Conservation (phyloP, 257 asterid genomes). For the Salvia splendens region DNA sequence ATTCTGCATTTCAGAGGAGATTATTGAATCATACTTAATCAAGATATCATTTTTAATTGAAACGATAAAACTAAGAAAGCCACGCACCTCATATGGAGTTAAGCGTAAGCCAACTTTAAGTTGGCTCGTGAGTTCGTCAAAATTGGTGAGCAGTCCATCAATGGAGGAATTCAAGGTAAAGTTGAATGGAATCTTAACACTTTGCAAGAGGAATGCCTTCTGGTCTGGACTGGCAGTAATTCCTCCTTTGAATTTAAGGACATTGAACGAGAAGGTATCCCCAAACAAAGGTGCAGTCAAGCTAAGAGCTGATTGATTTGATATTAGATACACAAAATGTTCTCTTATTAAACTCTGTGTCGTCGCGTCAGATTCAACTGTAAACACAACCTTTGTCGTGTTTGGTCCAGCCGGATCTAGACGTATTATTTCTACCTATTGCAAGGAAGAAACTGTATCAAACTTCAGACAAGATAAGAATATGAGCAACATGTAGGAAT, state of each 20-base stretch:
- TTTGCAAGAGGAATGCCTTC: conserved; percentile 77
- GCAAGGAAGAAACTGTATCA: conserved; percentile 27
- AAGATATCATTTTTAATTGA: not conserved
- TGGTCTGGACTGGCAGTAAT: conserved; percentile 80
- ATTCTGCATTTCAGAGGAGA: conserved; percentile 55
- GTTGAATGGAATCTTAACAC: conserved; percentile 76
- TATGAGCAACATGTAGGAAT: conserved; percentile 13
- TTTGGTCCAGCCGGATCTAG: conserved; percentile 51
- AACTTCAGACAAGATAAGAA: not conserved
- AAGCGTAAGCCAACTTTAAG: conserved; percentile 73
- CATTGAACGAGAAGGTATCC: conserved; percentile 70
- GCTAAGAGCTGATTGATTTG: conserved; percentile 43
- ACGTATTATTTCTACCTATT: conserved; percentile 64
- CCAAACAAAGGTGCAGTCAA: conserved; percentile 78
- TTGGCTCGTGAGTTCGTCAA: conserved; percentile 68
- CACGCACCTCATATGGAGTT: conserved; percentile 73
- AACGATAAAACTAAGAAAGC: conserved; percentile 17
- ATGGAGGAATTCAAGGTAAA: conserved; percentile 91
- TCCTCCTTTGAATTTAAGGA: conserved; percentile 88
- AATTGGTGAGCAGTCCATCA: conserved; percentile 61
- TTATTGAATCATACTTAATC: conserved; percentile 16
- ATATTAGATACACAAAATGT: conserved; percentile 44
- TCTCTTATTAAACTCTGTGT: conserved; percentile 54
- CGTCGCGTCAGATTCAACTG: conserved; percentile 61
- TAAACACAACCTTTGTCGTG: conserved; percentile 67